Percentiles rank a stretch among this genome's conserved stretches.
Conservation (phyloP, 768 basidiomycete genomes). For the Mycena metata region DNA sequence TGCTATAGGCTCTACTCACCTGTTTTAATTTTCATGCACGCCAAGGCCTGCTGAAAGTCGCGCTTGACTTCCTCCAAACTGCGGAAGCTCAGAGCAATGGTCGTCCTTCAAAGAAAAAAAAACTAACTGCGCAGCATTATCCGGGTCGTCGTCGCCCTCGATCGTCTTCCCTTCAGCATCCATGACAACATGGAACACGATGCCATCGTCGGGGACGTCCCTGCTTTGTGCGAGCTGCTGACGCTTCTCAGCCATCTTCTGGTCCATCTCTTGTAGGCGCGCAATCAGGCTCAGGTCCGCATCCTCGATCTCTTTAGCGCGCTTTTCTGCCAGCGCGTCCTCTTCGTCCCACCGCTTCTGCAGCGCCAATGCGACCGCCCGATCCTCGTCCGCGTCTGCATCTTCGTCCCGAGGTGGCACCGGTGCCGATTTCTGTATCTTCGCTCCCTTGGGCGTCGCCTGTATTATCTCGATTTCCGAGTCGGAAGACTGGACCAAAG, state of each 20-base stretch:
- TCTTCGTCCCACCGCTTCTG: slow-evolving; percentile 28
- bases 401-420: neutral
- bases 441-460: neutral
- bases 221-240: slow-evolving; percentile 1
- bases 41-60: slow-evolving; percentile 28
- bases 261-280: slow-evolving; percentile 27
- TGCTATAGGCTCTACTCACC: neutral
- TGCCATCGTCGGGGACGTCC: slow-evolving; percentile 30
- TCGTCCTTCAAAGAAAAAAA: neutral
- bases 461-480: slow-evolving; percentile 24
- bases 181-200: slow-evolving; percentile 23
- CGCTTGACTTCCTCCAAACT: slow-evolving; percentile 30
- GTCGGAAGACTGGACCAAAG: neutral
- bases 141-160: slow-evolving; percentile 33
- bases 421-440: neutral
- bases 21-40: slow-evolving; percentile 22
- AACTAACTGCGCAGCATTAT: slow-evolving; percentile 30
- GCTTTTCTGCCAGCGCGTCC: slow-evolving; percentile 19
- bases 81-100: neutral
- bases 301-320: slow-evolving; percentile 9
- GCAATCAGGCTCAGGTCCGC: slow-evolving; percentile 8
- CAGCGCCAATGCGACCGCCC: slow-evolving; percentile 25
- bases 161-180: slow-evolving; percentile 33
- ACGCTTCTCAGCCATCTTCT: slow-evolving; percentile 25
- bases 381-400: slow-evolving; percentile 13